phyloP scores from a whole-genome alignment of 352 stramenopile species.

The Phytophthora pistaciae region DNA sequence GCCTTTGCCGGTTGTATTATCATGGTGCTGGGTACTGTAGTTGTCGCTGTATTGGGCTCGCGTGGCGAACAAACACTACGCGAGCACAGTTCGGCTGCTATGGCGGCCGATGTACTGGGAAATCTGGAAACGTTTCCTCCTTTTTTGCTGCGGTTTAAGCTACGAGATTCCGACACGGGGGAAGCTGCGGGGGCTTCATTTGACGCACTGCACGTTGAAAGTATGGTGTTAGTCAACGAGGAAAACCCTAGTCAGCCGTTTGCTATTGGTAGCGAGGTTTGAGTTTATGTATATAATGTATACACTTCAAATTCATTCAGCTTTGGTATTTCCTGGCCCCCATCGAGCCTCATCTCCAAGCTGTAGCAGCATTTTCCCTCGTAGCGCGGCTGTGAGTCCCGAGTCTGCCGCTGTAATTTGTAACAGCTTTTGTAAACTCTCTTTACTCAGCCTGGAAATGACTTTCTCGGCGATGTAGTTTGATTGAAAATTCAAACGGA shows the following conservation, averaged over 20 bases:
- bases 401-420: slow-evolving; percentile 14
- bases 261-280: slow-evolving; percentile 4
- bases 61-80: not conserved
- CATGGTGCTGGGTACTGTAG: slow-evolving; percentile 6
- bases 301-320: not conserved
- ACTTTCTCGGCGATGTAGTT: slow-evolving; percentile 17
- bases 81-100: slow-evolving; percentile 3
- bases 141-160: slow-evolving; percentile 12
- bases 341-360: not conserved
- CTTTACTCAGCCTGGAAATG: slow-evolving; percentile 6
- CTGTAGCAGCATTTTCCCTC: not conserved
- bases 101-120: slow-evolving; percentile 9
- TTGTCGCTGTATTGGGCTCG: not conserved
- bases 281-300: not conserved
- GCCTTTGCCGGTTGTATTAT: slow-evolving; percentile 6
- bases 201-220: slow-evolving; percentile 12
- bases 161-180: slow-evolving; percentile 5
- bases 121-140: slow-evolving; percentile 21
- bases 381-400: slow-evolving; percentile 12
- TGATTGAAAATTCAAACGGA: slow-evolving; percentile 25
- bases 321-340: not conserved
- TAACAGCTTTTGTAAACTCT: slow-evolving; percentile 15
- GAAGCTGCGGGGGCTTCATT: not conserved
- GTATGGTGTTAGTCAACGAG: slow-evolving; percentile 6
- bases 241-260: slow-evolving; percentile 6